These are phyloP conservation scores for Blastobotrys parvus DNA, from an alignment of 805 yeast genomes.

Conservation along the genomic window DNA sequence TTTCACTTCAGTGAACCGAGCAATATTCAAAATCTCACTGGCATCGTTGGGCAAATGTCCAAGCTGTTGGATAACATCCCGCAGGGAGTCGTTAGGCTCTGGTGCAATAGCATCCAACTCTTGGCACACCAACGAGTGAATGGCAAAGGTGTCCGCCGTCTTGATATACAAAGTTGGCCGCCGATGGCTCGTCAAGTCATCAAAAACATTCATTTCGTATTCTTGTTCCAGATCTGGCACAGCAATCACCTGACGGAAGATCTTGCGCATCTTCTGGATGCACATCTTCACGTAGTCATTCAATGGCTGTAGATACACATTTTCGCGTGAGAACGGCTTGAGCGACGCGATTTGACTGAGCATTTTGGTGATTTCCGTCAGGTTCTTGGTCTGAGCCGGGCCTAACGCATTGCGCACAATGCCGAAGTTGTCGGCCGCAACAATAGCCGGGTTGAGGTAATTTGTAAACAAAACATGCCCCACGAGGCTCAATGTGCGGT, in stretches of 20 bases:
- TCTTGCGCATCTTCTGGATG: conserved; percentile 36
- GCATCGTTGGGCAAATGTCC: conserved; percentile 38
- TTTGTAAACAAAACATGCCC: conserved; percentile 42
- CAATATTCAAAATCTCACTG: conserved; percentile 39
- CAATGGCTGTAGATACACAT: conserved; percentile 69
- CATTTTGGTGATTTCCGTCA: conserved; percentile 48
- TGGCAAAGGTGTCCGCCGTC: conserved; percentile 28
- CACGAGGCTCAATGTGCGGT: conserved; percentile 53
- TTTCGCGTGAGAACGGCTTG: conserved; percentile 53
- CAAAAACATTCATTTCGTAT: conserved; percentile 56
- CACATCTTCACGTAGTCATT: conserved; percentile 59
- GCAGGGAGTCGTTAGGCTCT: conserved; percentile 44
- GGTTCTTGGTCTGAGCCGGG: conserved; percentile 40
- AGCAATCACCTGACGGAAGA: conserved; percentile 43
- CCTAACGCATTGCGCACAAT: conserved; percentile 31
- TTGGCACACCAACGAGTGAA: conserved; percentile 32
- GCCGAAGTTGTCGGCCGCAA: conserved; percentile 41
- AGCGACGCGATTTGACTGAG: conserved; percentile 59
- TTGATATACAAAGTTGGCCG: conserved; percentile 32
- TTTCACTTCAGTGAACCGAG: conserved; percentile 45
- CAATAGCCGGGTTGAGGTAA: conserved; percentile 30
- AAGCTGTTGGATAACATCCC: conserved; percentile 34
- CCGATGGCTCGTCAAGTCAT: conserved; percentile 53
- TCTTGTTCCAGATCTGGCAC: conserved; percentile 49
- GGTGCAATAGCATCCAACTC: conserved; percentile 22